Evolutionary conservation across 257 asterid genomes (phyloP).

Genomic region (Solanum sparsipilum): DNA sequence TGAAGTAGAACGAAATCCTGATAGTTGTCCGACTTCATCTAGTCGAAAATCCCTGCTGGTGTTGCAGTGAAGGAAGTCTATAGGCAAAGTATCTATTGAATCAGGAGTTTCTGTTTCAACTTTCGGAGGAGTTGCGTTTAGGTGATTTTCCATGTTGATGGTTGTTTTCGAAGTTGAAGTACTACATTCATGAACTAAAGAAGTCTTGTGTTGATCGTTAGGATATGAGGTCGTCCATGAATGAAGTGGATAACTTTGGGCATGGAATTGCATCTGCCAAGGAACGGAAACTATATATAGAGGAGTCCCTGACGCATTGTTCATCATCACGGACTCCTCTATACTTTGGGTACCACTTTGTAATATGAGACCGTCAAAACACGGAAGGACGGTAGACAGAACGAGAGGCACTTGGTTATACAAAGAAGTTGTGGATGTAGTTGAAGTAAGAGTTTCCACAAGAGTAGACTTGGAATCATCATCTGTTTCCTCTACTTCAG

Average conservation of each 20-base stretch:
- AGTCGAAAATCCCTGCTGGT: not conserved
- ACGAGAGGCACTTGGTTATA: conserved; percentile 22
- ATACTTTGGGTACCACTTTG: conserved; percentile 13
- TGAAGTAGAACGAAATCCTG: not conserved
- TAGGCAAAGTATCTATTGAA: not conserved
- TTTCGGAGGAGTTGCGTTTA: not conserved
- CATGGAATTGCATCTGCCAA: conserved; percentile 30
- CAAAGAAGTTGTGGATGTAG: conserved; percentile 5
- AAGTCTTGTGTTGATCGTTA: not conserved
- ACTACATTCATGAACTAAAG: not conserved
- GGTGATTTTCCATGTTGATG: not conserved
- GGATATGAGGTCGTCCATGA: not conserved
- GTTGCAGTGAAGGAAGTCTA: not conserved
- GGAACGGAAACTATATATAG: conserved; percentile 34
- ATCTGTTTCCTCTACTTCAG: conserved; percentile 5
- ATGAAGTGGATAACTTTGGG: not conserved
- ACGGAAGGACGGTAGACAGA: conserved; percentile 28
- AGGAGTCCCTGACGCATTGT: conserved; percentile 10
- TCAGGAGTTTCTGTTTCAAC: not conserved
- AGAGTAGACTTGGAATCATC: conserved; percentile 1
- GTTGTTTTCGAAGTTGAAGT: conserved; percentile 6
- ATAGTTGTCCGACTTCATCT: too few relatives aligned
- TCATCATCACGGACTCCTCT: not conserved
- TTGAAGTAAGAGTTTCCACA: conserved; percentile 10
- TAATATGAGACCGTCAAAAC: conserved; percentile 12